Evolutionary conservation across 352 stramenopile genomes (phyloP).

Genomic region (Hyphochytrium catenoides): DNA sequence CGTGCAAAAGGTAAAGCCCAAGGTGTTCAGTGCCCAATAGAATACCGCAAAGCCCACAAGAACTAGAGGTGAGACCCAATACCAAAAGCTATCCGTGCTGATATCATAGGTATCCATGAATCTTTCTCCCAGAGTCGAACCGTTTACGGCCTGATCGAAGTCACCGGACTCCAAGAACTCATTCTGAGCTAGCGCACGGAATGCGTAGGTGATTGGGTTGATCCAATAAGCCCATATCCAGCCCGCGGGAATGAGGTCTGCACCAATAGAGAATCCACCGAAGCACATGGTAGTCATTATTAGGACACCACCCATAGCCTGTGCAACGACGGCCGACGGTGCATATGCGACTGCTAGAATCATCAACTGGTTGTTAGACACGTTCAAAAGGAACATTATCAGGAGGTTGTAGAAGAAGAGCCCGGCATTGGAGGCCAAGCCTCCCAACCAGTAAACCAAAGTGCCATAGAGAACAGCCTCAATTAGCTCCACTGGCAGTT

Average conservation of each 20-base stretch:
- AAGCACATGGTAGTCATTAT: constrained; percentile 7
- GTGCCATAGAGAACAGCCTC: constrained; percentile 5
- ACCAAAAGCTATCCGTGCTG: too few species aligned
- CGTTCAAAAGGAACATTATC: constrained; percentile 8
- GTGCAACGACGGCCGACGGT: constrained; percentile 4
- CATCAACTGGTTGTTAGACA: constrained; percentile 5
- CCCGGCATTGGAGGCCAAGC: neutral
- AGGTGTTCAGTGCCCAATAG: too few species aligned
- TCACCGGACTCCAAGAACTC: too few species aligned
- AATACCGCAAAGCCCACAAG: too few species aligned
- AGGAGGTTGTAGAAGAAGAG: constrained; percentile 1
- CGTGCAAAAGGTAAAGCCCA: too few species aligned
- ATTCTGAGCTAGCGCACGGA: constrained; percentile 3
- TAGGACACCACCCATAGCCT: constrained; percentile 2
- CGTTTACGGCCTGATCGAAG: too few species aligned
- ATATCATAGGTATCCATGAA: too few species aligned
- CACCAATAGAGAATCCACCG: constrained; percentile 1
- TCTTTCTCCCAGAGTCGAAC: too few species aligned
- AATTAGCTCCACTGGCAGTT: constrained; percentile 5
- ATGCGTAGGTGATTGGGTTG: constrained; percentile 5
- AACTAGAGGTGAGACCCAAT: too few species aligned
- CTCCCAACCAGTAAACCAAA: constrained; percentile 4
- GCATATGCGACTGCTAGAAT: constrained; percentile 4
- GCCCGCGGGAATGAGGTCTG: constrained; percentile 2
- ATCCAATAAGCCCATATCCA: constrained; percentile 8